A percentile compares a stretch with the other conserved stretches of the same genome.
phyloP scores from a whole-genome alignment of 2,329 filamentous ascomycete genomes.

The Pseudogymnoascus sp. region DNA sequence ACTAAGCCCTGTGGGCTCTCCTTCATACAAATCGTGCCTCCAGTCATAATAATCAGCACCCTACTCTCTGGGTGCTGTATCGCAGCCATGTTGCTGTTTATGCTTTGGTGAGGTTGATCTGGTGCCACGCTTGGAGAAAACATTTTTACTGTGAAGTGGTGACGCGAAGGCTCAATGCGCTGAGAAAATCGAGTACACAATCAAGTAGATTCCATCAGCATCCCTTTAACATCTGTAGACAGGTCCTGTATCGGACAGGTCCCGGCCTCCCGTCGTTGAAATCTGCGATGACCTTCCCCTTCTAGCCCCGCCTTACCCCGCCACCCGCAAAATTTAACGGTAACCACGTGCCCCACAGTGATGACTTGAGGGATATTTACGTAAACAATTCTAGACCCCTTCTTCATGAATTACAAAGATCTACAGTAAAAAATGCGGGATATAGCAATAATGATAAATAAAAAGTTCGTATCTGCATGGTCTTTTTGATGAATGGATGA shows the following conservation, averaged over 20 bases:
- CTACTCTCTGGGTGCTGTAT: conserved; percentile 40
- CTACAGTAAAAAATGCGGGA: neutral
- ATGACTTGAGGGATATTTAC: conserved; percentile 9
- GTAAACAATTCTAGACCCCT: neutral
- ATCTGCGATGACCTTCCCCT: conserved; percentile 1
- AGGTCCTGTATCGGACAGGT: neutral
- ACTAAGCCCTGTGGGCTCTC: conserved; percentile 58
- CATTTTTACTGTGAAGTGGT: neutral
- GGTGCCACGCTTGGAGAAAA: neutral
- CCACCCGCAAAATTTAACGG: neutral
- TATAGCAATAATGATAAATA: neutral
- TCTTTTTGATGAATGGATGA: neutral
- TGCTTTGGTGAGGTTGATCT: conserved; percentile 1
- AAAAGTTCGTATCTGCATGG: neutral
- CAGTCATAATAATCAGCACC: conserved; percentile 63
- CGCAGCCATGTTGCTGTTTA: neutral
- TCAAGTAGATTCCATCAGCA: neutral
- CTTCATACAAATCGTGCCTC: conserved; percentile 64
- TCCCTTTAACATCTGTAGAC: neutral
- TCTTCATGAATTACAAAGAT: neutral
- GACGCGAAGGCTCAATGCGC: neutral
- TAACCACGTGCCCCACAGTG: neutral
- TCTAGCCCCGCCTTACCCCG: conserved; percentile 5
- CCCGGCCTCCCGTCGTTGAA: neutral
- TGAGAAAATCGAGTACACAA: neutral